phyloP scores from a whole-genome alignment of 768 basidiomycete genomes.

The Gloeostereum incarnatum region DNA sequence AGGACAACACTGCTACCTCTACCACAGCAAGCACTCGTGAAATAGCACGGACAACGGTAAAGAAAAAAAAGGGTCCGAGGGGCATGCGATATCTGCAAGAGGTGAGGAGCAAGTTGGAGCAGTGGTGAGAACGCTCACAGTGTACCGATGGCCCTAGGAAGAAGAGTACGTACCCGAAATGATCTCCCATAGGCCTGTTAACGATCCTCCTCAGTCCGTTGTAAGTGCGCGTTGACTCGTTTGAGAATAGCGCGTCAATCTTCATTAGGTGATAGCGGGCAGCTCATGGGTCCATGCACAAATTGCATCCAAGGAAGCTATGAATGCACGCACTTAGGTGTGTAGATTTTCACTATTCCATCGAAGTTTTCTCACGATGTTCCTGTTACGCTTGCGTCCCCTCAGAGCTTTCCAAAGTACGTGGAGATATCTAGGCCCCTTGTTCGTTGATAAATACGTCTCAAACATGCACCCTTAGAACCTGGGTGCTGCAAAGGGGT shows the following conservation, averaged over 20 bases:
- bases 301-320: constrained; percentile 50
- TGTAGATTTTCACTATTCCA: too few relatives aligned
- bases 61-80: constrained; percentile 56
- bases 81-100: constrained; percentile 66
- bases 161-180: constrained; percentile 42
- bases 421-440: constrained; percentile 11
- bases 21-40: too few relatives aligned
- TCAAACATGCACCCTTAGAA: constrained; percentile 21
- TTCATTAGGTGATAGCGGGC: constrained; percentile 54
- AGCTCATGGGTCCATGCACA: constrained; percentile 49
- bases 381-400: too few relatives aligned
- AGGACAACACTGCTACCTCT: too few relatives aligned
- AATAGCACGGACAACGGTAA: constrained; percentile 3
- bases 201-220: constrained; percentile 24
- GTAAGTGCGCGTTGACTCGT: constrained; percentile 15
- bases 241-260: not conserved
- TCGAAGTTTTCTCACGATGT: too few relatives aligned
- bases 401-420: constrained; percentile 63
- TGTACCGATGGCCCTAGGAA: too few relatives aligned
- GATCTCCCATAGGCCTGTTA: not conserved
- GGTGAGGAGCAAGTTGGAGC: constrained; percentile 8
- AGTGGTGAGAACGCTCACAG: not conserved
- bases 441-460: not conserved
- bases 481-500: constrained; percentile 60
- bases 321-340: constrained; percentile 60